A percentile compares a stretch with the other conserved stretches of the same genome.
These are phyloP conservation scores for Cytospora chrysosperma DNA, from an alignment of 2,329 filamentous ascomycete genomes.

Conservation along the genomic window DNA sequence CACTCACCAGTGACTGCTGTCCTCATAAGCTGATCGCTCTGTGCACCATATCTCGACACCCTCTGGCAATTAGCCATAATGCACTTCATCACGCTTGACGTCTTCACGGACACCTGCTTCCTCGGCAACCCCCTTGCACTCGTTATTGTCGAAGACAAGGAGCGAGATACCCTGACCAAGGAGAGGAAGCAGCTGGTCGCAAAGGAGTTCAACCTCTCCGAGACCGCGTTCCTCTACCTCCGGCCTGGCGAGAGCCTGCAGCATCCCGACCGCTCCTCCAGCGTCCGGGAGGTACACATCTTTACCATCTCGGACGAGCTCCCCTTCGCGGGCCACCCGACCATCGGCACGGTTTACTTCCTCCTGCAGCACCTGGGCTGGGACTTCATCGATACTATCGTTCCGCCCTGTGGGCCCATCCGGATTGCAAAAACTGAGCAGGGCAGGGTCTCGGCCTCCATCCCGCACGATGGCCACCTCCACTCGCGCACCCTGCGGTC, in stretches of 20 bases:
- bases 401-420: conserved; percentile 59
- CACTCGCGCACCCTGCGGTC: conserved; percentile 48
- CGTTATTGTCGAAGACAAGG: conserved; percentile 48
- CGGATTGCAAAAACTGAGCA: conserved; percentile 36
- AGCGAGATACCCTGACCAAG: conserved; percentile 44
- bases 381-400: conserved; percentile 41
- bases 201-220: conserved; percentile 62
- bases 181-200: conserved; percentile 58
- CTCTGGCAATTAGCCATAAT: conserved; percentile 30
- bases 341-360: conserved; percentile 55
- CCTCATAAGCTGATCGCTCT: neutral
- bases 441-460: conserved; percentile 56
- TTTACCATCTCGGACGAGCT: conserved; percentile 56
- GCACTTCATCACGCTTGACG: conserved; percentile 54
- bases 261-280: conserved; percentile 29
- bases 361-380: conserved; percentile 39
- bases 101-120: conserved; percentile 54
- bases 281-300: conserved; percentile 53
- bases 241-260: conserved; percentile 29
- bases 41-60: neutral
- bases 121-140: conserved; percentile 62
- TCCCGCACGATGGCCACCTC: conserved; percentile 66
- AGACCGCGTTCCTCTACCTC: conserved; percentile 62
- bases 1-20: neutral
- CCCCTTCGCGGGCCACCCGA: conserved; percentile 63